Evolutionary conservation across 139 green algal species (phyloP).

Genomic region (Closterium sp.): DNA sequence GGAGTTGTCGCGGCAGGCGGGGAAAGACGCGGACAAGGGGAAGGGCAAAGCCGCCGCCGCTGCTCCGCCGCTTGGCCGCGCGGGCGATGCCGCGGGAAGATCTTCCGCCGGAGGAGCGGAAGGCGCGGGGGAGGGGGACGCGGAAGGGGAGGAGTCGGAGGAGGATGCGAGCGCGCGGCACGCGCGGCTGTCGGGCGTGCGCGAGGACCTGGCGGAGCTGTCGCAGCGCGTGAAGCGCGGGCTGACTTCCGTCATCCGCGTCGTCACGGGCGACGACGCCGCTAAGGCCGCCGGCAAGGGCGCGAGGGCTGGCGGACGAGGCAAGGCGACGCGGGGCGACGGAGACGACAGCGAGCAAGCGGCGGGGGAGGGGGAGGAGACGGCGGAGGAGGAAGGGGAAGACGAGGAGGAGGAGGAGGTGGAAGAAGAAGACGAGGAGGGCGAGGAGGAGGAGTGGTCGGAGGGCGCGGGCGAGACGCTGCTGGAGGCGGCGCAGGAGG

Average conservation of each 20-base stretch:
- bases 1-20: not conserved
- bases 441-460: slow-evolving; percentile 1
- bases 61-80: not conserved
- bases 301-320: not conserved
- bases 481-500: slow-evolving; percentile 13
- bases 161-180: not conserved
- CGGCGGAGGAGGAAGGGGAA: not conserved
- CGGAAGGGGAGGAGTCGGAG: not conserved
- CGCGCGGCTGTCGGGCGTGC: slow-evolving; percentile 14
- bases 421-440: slow-evolving; percentile 7
- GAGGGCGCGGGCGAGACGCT: not conserved
- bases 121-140: not conserved
- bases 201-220: slow-evolving; percentile 43
- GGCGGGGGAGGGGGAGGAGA: not conserved
- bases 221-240: slow-evolving; percentile 18
- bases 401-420: slow-evolving; percentile 2
- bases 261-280: slow-evolving; percentile 43
- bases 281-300: not conserved
- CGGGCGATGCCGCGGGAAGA: not conserved
- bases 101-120: not conserved
- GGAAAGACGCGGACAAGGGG: slow-evolving; percentile 2
- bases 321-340: not conserved
- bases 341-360: not conserved
- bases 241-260: slow-evolving; percentile 40
- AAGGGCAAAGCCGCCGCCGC: slow-evolving; percentile 5